Evolutionary conservation across 2,329 filamentous ascomycete genomes (phyloP), one percentile per base, ranked within the genome.

Genomic region (Epichloe sibirici): DNA sequence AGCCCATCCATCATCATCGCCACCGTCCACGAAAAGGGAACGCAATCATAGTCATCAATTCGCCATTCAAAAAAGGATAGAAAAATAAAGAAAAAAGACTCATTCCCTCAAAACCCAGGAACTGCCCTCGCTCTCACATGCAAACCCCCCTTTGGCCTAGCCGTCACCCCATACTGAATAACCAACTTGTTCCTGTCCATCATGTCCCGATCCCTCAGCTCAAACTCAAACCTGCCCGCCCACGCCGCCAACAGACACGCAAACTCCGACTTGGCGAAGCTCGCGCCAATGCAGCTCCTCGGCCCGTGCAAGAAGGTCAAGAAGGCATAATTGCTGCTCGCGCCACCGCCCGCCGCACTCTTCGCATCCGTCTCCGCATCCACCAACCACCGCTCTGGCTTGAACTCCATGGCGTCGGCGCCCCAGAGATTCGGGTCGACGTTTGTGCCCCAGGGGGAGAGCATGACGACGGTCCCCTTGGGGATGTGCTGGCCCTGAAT

Each of bases 281-380:
- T 74, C 66, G 83, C 78, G 0, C 90, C 90, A 59, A 95, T 95
- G 64, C 90, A 95, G 62, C 84, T 86, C 51, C 90, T 74, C 2
- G 90, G 89, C 0, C 90, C 90, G 64, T 95, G 88, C 54, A 95
- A 66, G 69, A 95, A 95, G 0, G 88, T 91, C 68, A 91, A 65
- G 61, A 86, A 83, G 1, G 83, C 79, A 64, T 85, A 95, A 66
- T 91, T 93, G 58, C 77, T 88, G 15, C 75, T 73, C 1, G 88
- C 85, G 8, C 86, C 86, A 31, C 28, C 28, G 43, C 78, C 81
- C 52, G 82, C 82, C 4, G 73, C 72, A 13, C 55, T 59, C 61
- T 66, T 69, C 49, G 51, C 44, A 40, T 51, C 52, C 17, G 23
- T 45, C 37, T 9, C 23, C 15, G n/a, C 40, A 15, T 35, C 23